Evolutionary conservation across 2,329 filamentous ascomycete species (phyloP).

Genomic region (Tolypocladium ovalisporum): DNA sequence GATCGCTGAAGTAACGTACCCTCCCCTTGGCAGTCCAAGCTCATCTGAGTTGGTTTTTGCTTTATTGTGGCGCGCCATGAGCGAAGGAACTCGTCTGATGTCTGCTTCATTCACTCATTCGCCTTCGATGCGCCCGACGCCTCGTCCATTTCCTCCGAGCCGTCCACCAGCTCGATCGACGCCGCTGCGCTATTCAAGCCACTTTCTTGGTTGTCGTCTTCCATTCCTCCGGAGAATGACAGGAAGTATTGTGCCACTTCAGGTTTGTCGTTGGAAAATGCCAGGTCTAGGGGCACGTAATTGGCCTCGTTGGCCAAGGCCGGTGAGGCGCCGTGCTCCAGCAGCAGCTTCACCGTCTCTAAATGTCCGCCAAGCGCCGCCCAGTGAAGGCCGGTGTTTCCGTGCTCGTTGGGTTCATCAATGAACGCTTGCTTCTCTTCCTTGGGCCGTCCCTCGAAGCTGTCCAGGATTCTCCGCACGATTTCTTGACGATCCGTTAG

Average conservation of each 20-base stretch:
- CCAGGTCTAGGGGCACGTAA: conserved; percentile 67
- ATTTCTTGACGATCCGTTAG: conserved; percentile 22
- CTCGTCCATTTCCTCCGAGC: conserved; percentile 14
- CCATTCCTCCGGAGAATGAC: conserved; percentile 33
- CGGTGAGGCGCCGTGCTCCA: conserved; percentile 67
- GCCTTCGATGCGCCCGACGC: conserved; percentile 3
- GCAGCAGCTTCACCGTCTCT: conserved; percentile 63
- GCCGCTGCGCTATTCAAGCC: conserved; percentile 29
- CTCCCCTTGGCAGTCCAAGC: not conserved
- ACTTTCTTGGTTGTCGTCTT: conserved; percentile 33
- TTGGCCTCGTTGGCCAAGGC: conserved; percentile 73
- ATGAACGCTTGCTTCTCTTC: conserved; percentile 42
- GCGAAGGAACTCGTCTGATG: not conserved
- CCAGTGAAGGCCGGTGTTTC: conserved; percentile 92
- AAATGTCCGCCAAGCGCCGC: conserved; percentile 84
- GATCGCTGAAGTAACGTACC: not conserved
- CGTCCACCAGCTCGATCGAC: conserved; percentile 26
- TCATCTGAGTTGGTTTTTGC: not conserved
- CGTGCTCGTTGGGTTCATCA: conserved; percentile 64
- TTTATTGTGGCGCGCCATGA: not conserved
- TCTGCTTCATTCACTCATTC: not conserved
- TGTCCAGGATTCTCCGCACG: conserved; percentile 30
- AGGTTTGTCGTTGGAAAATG: conserved; percentile 57
- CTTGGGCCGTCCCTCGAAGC: conserved; percentile 27
- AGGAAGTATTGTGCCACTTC: conserved; percentile 53